These are phyloP conservation scores for Lodderomyces parapsilosis DNA, from an alignment of 1,139 yeast species.

Conservation along the genomic window DNA sequence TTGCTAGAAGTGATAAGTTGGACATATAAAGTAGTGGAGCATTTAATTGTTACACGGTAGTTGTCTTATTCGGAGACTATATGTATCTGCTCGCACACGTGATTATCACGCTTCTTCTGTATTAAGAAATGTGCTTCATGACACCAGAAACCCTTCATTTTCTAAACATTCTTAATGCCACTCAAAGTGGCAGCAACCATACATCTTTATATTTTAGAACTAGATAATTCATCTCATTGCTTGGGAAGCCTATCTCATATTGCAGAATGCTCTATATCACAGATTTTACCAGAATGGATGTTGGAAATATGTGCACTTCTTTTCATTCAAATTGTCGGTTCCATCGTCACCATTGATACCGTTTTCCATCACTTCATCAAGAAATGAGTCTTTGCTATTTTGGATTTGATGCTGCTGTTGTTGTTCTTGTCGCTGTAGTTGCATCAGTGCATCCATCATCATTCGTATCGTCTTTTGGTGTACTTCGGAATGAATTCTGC, in stretches of 20 bases:
- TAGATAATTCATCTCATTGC: neutral
- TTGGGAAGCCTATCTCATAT: neutral
- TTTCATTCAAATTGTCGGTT: neutral
- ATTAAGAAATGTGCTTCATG: too few species aligned
- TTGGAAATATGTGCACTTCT: slow-evolving; percentile 8
- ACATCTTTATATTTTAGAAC: too few species aligned
- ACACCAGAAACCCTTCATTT: too few species aligned
- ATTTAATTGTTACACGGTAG: too few species aligned
- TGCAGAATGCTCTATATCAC: neutral
- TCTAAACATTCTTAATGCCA: too few species aligned
- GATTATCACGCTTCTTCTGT: too few species aligned
- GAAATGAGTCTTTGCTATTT: neutral
- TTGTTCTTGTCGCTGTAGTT: slow-evolving; percentile 14
- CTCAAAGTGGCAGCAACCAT: too few species aligned
- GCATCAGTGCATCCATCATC: slow-evolving; percentile 27
- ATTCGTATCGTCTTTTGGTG: slow-evolving; percentile 31
- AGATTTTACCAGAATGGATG: slow-evolving; percentile 13
- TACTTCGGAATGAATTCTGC: slow-evolving; percentile 28
- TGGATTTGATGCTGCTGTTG: slow-evolving; percentile 15
- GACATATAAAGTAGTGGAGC: too few species aligned
- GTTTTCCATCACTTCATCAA: neutral
- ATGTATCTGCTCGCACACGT: too few species aligned
- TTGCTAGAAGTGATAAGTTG: too few species aligned
- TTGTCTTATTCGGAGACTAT: too few species aligned
- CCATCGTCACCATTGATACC: neutral